Conservation (phyloP, 306 rosid species). For the Glycine latifolia region DNA sequence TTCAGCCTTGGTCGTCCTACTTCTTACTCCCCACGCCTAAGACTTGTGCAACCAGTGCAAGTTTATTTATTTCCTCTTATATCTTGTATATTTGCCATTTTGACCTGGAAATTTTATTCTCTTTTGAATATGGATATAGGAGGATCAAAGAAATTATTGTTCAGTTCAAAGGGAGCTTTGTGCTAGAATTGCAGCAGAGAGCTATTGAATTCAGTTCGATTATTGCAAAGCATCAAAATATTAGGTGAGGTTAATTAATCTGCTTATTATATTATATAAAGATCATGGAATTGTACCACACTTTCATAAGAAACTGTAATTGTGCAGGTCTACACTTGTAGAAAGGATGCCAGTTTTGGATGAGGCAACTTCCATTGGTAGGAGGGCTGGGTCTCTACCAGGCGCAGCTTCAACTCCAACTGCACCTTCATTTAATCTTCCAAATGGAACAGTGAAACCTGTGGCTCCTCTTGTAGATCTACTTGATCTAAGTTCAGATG, state of each 20-base stretch:
- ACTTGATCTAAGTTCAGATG: conserved; percentile 84
- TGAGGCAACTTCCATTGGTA: conserved; percentile 82
- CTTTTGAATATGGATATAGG: conserved; percentile 58
- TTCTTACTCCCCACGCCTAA: conserved; percentile 8
- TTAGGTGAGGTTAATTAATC: conserved; percentile 63
- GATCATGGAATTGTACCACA: conserved; percentile 25
- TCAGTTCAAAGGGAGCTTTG: conserved; percentile 86
- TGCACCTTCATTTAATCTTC: conserved; percentile 67
- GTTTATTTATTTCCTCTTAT: conserved; percentile 23
- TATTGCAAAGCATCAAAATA: conserved; percentile 79
- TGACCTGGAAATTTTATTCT: conserved; percentile 44
- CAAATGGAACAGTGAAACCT: conserved; percentile 82
- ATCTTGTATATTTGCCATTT: conserved; percentile 44
- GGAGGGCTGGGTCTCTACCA: conserved; percentile 74
- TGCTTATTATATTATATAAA: conserved; percentile 25
- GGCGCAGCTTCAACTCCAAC: conserved; percentile 64
- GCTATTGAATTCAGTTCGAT: conserved; percentile 86
- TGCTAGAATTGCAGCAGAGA: conserved; percentile 99
- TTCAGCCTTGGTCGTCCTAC: background rate
- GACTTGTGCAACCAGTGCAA: conserved; percentile 4
- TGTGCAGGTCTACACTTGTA: conserved; percentile 77
- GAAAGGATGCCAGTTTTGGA: conserved; percentile 99
- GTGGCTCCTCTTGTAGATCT: conserved; percentile 88
- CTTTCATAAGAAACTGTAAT: conserved; percentile 14
- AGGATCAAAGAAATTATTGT: conserved; percentile 77